Conservation (phyloP, 1,139 yeast genomes). For the Meyerozyma guilliermondii region DNA sequence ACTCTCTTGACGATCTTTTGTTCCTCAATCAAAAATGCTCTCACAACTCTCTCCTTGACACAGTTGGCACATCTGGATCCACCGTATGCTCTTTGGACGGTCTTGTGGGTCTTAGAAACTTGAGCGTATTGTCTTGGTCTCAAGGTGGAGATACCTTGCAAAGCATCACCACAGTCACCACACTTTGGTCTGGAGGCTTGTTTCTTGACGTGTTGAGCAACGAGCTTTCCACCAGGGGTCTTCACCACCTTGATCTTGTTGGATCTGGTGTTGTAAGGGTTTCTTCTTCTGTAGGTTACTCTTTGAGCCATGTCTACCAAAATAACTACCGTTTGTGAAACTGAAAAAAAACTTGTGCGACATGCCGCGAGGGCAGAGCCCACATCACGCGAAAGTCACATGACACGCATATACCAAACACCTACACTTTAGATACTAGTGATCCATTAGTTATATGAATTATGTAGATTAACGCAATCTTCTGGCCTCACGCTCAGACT, state of each 20-base stretch:
- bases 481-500: conserved; percentile 99
- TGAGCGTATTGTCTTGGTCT: conserved; percentile 98
- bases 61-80: conserved; percentile 98
- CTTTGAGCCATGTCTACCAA: conserved; percentile 62
- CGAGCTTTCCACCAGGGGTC: conserved; percentile 99
- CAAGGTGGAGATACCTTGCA: conserved; percentile 88
- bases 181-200: conserved; percentile 94
- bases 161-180: conserved; percentile 95
- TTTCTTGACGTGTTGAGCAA: conserved; percentile 97
- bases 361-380: background rate
- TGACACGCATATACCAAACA: background rate
- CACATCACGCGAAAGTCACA: background rate
- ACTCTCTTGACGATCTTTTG: conserved; percentile 99
- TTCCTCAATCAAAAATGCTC: conserved; percentile 99
- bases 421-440: background rate
- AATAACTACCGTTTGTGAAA: background rate
- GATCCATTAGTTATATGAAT: conserved; percentile 4
- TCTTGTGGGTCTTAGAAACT: conserved; percentile 93
- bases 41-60: conserved; percentile 97
- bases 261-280: conserved; percentile 93
- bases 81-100: conserved; percentile 99
- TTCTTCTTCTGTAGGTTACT: conserved; percentile 79
- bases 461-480: conserved; percentile 41
- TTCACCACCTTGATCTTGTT: conserved; percentile 98
- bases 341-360: conserved; percentile 1